Evolutionary conservation across 2,329 filamentous ascomycete species (phyloP), one percentile per base, ranked within the genome.

Genomic region (Alternaria arbusti): DNA sequence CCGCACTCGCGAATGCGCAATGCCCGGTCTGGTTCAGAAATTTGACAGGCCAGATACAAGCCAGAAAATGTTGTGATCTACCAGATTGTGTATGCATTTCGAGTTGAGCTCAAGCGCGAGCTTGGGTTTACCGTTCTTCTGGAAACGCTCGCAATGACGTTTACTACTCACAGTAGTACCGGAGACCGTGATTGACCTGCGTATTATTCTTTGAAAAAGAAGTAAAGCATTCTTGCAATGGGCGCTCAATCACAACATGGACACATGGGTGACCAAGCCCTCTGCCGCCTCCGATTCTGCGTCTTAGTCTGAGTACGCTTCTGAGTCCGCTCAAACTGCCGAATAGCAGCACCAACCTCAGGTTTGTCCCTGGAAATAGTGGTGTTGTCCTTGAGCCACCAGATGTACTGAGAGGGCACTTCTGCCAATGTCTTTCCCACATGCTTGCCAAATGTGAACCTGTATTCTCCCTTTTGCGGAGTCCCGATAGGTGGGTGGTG

Each of bases 181-280:
- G 3, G 25, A 26, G 32, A 15, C 32, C 32, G 7, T 4, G 32
- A n/a, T 9, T n/a, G 5, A 15, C 4, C 6, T 36, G 32, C 1
- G 4, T n/a, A 9, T 36, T 36, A 1, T 9, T 36, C 3, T n/a
- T 4, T 15, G 15, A 9, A n/a, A 4, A 4, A n/a, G 0, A 1
- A n/a, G 15, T 5, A 10, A 36, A 4, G 32, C 32, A 40, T 2
- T 10, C 15, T 17, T 40, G 36, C 9, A 6, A 17, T 40, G 5
- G 2, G 36, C 36, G 36, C 36, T 40, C 36, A 40, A 17, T 40
- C 36, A 40, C 36, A 40, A 40, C 36, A 40, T 40, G 15, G 0
- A 9, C 36, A 40, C 36, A 40, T 40, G 9, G 36, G 36, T 0
- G 36, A 17, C 36, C 36, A 17, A 17, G 15, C 36, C n/a, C 36